A percentile compares a stretch with the other conserved stretches of the same genome.
Conservation (phyloP, 108 stramenopile species). For the Nannochloropsis granulata region DNA sequence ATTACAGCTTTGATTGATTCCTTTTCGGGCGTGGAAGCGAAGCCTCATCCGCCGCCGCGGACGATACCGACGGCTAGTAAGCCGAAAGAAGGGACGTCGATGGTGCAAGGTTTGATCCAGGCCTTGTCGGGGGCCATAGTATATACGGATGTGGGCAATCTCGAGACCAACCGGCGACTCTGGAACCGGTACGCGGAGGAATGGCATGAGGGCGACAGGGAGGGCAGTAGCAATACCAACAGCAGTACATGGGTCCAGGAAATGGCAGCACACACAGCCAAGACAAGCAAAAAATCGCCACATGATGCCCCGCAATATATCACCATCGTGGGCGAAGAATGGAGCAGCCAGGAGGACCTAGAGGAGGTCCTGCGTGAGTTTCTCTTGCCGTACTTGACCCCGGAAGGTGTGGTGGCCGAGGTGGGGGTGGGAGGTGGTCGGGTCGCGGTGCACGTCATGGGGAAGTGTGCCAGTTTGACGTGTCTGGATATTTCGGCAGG, state of each 20-base stretch:
- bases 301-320: background rate
- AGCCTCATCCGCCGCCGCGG: too few species aligned
- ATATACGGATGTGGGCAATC: constrained; percentile 22
- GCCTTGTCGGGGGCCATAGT: constrained; percentile 15
- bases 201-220: constrained; percentile 14
- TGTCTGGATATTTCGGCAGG: constrained; percentile 23
- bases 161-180: constrained; percentile 26
- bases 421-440: constrained; percentile 25
- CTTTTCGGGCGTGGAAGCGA: too few species aligned
- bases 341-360: constrained; percentile 17
- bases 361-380: constrained; percentile 15
- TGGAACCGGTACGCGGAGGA: constrained; percentile 27
- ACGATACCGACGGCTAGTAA: background rate
- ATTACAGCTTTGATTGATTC: too few species aligned
- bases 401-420: constrained; percentile 12
- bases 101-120: constrained; percentile 14
- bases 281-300: background rate
- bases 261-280: background rate
- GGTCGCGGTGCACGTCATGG: constrained; percentile 8
- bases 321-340: constrained; percentile 10
- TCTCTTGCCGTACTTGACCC: constrained; percentile 14
- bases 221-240: background rate
- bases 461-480: background rate
- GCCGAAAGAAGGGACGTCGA: constrained; percentile 14
- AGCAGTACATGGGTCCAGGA: background rate